Evolutionary conservation across 1,284 basidiomycete species (phyloP), one percentile per base, ranked within the genome.

Genomic region (Fistulina hepatica): DNA sequence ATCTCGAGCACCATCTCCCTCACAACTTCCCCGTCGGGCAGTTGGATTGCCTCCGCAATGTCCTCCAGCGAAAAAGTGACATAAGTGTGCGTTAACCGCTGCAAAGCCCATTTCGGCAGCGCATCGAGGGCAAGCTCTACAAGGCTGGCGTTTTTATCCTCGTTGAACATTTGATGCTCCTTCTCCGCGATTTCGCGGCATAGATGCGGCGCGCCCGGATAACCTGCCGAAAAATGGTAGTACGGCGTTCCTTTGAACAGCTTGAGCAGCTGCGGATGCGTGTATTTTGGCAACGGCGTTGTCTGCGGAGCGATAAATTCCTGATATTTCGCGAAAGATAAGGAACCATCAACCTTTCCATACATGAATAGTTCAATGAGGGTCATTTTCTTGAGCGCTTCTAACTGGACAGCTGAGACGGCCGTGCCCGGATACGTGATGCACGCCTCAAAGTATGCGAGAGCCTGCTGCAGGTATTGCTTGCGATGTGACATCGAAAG

Each of bases 321-420:
- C n/a, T n/a, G n/a, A n/a, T n/a, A 25, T 22, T 33, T 17, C 24
- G 30, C 45, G 16, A 22, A 36, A n/a, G 9, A 35, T 8, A 13
- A 21, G 21, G 21, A 31, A 37, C 2, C 3, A 41, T 61, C 21
- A 21, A 80, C 78, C 62, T 76, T 74, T 24, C 85, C 88, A n/a
- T n/a, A n/a, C n/a, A n/a, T n/a, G n/a, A n/a, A n/a, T n/a, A n/a
- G n/a, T n/a, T n/a, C n/a, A n/a, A n/a, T n/a, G n/a, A n/a, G n/a
- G n/a, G n/a, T n/a, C n/a, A n/a, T n/a, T 58, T 90, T 89, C 65
- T 92, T 92, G 52, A 81, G 64, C 0, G 88, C 88, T 49, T 91
- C 88, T 48, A 89, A 56, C 53, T 93, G 89, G 5, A 92, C 65
- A 3, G 79, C 75, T 2, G 75, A 70, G 0, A 76, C 71, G 2